These are phyloP conservation scores for Fusarium metavorans DNA, from an alignment of 2,329 filamentous ascomycete species.

Conservation along the genomic window DNA sequence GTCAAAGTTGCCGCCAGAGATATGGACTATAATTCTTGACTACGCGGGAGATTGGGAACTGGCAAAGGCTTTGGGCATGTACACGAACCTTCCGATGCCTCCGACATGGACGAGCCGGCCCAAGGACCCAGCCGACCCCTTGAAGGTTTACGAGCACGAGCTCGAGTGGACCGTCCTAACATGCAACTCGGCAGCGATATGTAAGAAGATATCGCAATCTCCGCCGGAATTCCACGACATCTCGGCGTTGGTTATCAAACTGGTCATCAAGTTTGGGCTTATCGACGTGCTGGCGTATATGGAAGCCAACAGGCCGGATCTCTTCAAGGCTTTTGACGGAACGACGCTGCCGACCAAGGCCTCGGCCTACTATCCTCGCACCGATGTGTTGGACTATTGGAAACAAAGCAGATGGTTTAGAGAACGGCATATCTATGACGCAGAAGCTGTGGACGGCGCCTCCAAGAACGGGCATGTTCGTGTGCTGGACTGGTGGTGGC, in stretches of 20 bases:
- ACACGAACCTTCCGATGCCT: slow-evolving; percentile 80
- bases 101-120: slow-evolving; percentile 74
- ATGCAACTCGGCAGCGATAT: slow-evolving; percentile 76
- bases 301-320: slow-evolving; percentile 71
- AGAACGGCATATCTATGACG: slow-evolving; percentile 83
- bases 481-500: slow-evolving; percentile 92
- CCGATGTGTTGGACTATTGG: slow-evolving; percentile 93
- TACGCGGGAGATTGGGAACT: slow-evolving; percentile 91
- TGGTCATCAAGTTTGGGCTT: slow-evolving; percentile 92
- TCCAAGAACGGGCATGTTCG: slow-evolving; percentile 87
- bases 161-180: slow-evolving; percentile 89
- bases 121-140: slow-evolving; percentile 70
- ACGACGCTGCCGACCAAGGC: slow-evolving; percentile 89
- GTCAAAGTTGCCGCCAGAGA: slow-evolving; percentile 78
- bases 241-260: slow-evolving; percentile 84
- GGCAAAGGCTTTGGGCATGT: slow-evolving; percentile 82
- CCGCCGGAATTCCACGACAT: slow-evolving; percentile 77
- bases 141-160: slow-evolving; percentile 79
- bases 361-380: slow-evolving; percentile 85
- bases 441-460: slow-evolving; percentile 87
- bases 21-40: slow-evolving; percentile 91
- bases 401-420: slow-evolving; percentile 83
- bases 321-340: slow-evolving; percentile 89
- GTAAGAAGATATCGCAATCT: slow-evolving; percentile 77
- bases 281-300: slow-evolving; percentile 80